Evolutionary conservation across 495 filamentous ascomycete species (phyloP), one percentile per base, ranked within the genome.

Genomic region (Endocarpon pusillum): DNA sequence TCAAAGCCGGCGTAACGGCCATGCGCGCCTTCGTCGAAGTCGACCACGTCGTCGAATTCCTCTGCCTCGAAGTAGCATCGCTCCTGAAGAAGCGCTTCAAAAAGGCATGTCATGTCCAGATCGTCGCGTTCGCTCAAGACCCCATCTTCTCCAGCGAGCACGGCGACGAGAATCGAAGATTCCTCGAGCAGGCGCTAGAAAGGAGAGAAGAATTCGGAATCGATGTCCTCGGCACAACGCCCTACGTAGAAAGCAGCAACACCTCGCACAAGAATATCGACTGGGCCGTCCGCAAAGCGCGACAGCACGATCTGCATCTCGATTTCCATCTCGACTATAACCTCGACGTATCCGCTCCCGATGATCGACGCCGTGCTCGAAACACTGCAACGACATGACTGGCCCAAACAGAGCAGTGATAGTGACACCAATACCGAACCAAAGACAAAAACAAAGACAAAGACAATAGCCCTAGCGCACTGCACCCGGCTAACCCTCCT

Each of bases 311-410:
- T 3, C 64, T 71, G 33, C 75, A 78, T 47, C 45, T 85, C 5
- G 79, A 84, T 43, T 69, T 82, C 25, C 79, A 85, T 46, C 58
- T 83, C 0, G 79, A 83, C 47, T 82, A 83, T 46, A 67, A 75
- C 40, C 52, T 82, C 4, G 63, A 73, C 33, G 14, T 44, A 35
- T 1, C 62, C 44, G 20, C 49, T 62, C 32, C 55, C 70, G 1
- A 41, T 73, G 18, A 53, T 73, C 2, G 65, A 61, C 55, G 48
- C 66, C 30, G 69, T 71, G 3, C 32, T 81, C 12, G 40, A 61
- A 2, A 50, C 51, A 1, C 57, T 80, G 8, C 49, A 59, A 32
- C 40, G 46, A 19, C 45, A 54, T 21, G 40, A 54, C 4, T 79
- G 74, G 72, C 51, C 55, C 2, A 33, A 23, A 1, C 22, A 20